A percentile compares a stretch with the other conserved stretches of the same genome.
Evolutionary conservation across 2,329 filamentous ascomycete genomes (phyloP).

Genomic region (Penicillium sp.): DNA sequence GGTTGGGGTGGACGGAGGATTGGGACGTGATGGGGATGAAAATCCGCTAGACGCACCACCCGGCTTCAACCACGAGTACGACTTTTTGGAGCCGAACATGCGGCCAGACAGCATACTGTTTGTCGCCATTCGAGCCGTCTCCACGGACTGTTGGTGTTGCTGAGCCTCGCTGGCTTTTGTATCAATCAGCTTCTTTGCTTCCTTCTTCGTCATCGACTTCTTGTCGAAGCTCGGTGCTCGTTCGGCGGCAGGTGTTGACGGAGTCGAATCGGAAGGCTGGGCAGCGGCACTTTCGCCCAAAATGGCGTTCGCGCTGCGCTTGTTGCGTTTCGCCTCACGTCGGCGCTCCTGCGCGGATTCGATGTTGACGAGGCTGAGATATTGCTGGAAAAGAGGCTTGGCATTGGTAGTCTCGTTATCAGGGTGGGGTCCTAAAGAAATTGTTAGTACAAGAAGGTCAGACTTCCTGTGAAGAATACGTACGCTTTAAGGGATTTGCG

Average conservation of each 20-base stretch:
- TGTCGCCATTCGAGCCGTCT: slow-evolving; percentile 72
- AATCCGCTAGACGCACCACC: slow-evolving; percentile 36
- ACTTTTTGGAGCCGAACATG: slow-evolving; percentile 44
- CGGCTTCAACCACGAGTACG: slow-evolving; percentile 46
- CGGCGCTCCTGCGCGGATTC: slow-evolving; percentile 70
- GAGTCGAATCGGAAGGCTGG: slow-evolving; percentile 55
- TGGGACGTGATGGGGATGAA: slow-evolving; percentile 34
- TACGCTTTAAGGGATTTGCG: slow-evolving; percentile 40
- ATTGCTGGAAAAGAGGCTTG: slow-evolving; percentile 44
- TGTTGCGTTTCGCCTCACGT: slow-evolving; percentile 62
- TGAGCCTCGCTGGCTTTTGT: slow-evolving; percentile 69
- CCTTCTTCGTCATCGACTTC: slow-evolving; percentile 80
- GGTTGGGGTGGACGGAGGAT: slow-evolving; percentile 25
- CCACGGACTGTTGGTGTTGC: slow-evolving; percentile 75
- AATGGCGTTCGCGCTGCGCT: slow-evolving; percentile 54
- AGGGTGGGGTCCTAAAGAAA: slow-evolving; percentile 31
- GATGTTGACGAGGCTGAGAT: slow-evolving; percentile 59
- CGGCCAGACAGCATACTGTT: slow-evolving; percentile 54
- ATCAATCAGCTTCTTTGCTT: slow-evolving; percentile 70
- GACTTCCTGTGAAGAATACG: slow-evolving; percentile 7
- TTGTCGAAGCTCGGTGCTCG: slow-evolving; percentile 55
- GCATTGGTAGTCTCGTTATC: slow-evolving; percentile 40
- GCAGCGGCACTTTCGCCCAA: slow-evolving; percentile 48
- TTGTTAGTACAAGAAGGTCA: background rate
- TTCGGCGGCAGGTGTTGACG: slow-evolving; percentile 45